phyloP scores from a whole-genome alignment of 345 rosid species.

The Murraya koenigii region DNA sequence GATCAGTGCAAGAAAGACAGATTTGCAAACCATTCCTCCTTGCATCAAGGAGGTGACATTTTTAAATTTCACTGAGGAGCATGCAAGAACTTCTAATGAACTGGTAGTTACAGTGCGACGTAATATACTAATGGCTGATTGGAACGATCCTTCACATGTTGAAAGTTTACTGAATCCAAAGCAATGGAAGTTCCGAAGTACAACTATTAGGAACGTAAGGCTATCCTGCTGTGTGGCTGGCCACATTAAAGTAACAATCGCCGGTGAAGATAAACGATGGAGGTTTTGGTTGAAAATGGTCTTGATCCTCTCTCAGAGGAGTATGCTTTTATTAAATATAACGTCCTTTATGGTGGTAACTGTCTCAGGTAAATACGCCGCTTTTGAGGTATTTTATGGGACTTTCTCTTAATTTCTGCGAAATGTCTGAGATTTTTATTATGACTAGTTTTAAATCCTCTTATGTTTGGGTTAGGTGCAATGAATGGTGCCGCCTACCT shows the following conservation, averaged over 20 bases:
- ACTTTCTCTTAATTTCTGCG: constrained; percentile 9
- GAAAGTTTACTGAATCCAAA: constrained; percentile 94
- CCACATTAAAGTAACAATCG: constrained; percentile 78
- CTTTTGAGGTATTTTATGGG: constrained; percentile 9
- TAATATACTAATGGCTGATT: constrained; percentile 90
- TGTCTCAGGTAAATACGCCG: constrained; percentile 63
- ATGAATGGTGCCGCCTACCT: constrained; percentile 97
- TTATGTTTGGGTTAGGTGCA: constrained; percentile 53
- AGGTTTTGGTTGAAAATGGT: constrained; percentile 58
- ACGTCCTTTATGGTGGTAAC: constrained; percentile 76
- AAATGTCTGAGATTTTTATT: not conserved
- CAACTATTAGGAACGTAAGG: constrained; percentile 76
- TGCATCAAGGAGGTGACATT: constrained; percentile 79
- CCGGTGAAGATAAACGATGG: constrained; percentile 95
- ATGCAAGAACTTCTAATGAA: constrained; percentile 93
- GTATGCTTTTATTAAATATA: constrained; percentile 58
- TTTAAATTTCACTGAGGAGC: constrained; percentile 72
- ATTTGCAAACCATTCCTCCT: constrained; percentile 85
- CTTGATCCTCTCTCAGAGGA: constrained; percentile 63
- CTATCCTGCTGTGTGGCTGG: constrained; percentile 98
- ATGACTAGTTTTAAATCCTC: not conserved
- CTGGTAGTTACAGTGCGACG: constrained; percentile 87
- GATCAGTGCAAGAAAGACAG: constrained; percentile 94
- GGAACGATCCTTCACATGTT: constrained; percentile 99
- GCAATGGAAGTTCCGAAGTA: constrained; percentile 88